phyloP scores from a whole-genome alignment of 345 rosid genomes.

The Ailanthus altissimus region DNA sequence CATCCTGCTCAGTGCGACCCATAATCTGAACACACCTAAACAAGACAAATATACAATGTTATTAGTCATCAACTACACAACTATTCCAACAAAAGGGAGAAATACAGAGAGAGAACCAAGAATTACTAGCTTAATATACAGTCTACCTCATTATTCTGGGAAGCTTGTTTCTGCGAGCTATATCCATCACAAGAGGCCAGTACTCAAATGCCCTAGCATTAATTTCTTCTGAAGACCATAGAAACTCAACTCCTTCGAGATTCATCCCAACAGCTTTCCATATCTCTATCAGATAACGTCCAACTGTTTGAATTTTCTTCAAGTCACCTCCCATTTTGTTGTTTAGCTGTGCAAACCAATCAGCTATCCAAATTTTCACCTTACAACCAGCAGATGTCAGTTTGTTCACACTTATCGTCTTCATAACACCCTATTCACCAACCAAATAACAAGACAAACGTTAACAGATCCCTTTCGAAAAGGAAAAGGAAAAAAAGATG shows the following conservation, averaged over 20 bases:
- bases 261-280: constrained; percentile 89
- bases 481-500: not conserved
- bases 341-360: constrained; percentile 96
- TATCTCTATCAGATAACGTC: constrained; percentile 73
- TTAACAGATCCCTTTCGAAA: not conserved
- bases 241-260: constrained; percentile 55
- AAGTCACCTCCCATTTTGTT: constrained; percentile 91
- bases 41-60: constrained; percentile 18
- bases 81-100: not conserved
- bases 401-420: constrained; percentile 77
- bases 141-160: constrained; percentile 67
- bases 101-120: not conserved
- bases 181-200: constrained; percentile 97
- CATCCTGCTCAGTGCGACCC: constrained; percentile 91
- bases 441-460: constrained; percentile 1
- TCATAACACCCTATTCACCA: constrained; percentile 74
- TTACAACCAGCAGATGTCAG: constrained; percentile 84
- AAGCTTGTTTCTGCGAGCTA: constrained; percentile 84
- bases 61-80: not conserved
- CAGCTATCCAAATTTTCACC: constrained; percentile 92
- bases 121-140: not conserved
- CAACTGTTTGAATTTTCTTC: constrained; percentile 72
- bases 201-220: constrained; percentile 66
- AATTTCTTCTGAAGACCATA: constrained; percentile 93
- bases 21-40: constrained; percentile 80